Evolutionary conservation across 176 grass and related monocot genomes (phyloP).

Genomic region (Hyparrhenia diplandra): DNA sequence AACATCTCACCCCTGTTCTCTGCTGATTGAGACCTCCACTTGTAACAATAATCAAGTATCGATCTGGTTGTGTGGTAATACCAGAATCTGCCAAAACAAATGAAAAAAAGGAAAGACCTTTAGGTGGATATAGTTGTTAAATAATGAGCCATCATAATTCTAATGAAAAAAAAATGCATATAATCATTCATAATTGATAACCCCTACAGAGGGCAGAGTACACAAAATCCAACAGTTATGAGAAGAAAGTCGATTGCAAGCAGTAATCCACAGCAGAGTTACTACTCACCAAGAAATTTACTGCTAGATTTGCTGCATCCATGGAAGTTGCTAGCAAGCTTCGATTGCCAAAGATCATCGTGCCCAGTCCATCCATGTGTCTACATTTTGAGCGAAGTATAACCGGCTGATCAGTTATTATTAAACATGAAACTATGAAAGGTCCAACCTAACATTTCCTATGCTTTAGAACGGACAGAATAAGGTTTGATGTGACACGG

Average conservation of each 20-base stretch:
- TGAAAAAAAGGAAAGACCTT: constrained; percentile 12
- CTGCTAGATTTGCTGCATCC: constrained; percentile 74
- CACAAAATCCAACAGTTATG: not conserved
- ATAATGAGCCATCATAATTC: not conserved
- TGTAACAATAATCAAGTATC: constrained; percentile 76
- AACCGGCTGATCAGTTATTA: constrained; percentile 2
- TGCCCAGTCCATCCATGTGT: not conserved
- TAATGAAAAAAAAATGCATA: not conserved
- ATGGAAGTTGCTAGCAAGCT: constrained; percentile 54
- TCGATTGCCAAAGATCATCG: constrained; percentile 62
- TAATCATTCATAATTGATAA: not conserved
- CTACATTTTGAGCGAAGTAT: constrained; percentile 39
- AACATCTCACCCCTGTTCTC: constrained; percentile 73
- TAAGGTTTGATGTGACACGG: not conserved
- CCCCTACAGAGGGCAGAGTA: not conserved
- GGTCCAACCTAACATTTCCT: not conserved
- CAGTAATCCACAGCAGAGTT: not conserved
- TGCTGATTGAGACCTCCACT: constrained; percentile 91
- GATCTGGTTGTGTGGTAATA: constrained; percentile 27
- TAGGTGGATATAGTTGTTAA: not conserved
- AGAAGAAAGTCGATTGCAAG: not conserved
- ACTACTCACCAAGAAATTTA: constrained; percentile 51
- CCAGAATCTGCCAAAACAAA: constrained; percentile 46
- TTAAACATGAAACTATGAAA: not conserved
- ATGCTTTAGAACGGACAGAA: not conserved